These are phyloP conservation scores for Boletus eberwhitei DNA, from an alignment of 768 basidiomycete genomes.

Conservation along the genomic window DNA sequence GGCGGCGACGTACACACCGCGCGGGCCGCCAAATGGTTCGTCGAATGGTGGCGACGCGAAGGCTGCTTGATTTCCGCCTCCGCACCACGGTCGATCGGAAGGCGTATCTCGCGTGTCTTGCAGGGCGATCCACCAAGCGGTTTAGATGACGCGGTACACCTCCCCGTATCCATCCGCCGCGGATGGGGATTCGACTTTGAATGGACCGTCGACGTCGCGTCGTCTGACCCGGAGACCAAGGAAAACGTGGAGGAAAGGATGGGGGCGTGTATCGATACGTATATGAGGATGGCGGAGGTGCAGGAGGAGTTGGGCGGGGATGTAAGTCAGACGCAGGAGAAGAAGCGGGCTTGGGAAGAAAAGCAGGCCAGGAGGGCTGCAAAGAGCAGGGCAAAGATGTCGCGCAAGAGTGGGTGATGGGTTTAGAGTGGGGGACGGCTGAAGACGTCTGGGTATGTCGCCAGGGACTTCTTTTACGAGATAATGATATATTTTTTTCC, in stretches of 20 bases:
- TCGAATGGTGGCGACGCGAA: conserved; percentile 84
- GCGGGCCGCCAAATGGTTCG: conserved; percentile 76
- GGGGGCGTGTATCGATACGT: conserved; percentile 64
- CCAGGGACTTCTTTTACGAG: conserved; percentile 1
- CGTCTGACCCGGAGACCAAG: conserved; percentile 2
- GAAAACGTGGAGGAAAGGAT: conserved; percentile 57
- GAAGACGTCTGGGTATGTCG: conserved; percentile 9
- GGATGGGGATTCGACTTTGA: conserved; percentile 89
- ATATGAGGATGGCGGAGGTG: conserved; percentile 40
- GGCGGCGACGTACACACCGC: conserved; percentile 70
- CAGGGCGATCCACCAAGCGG: not conserved
- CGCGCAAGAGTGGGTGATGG: conserved; percentile 21
- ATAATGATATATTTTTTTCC: not conserved
- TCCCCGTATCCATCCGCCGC: conserved; percentile 32
- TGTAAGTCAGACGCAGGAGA: conserved; percentile 69
- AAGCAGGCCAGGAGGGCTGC: conserved; percentile 38
- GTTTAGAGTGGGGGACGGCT: not conserved
- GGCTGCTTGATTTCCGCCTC: conserved; percentile 57
- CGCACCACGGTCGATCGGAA: conserved; percentile 27
- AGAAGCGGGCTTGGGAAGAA: conserved; percentile 49
- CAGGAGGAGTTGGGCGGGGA: conserved; percentile 55
- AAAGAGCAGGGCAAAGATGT: conserved; percentile 29
- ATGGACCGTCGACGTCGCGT: conserved; percentile 42
- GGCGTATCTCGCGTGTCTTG: not conserved
- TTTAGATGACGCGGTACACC: not conserved